A percentile compares a stretch with the other conserved stretches of the same genome.
Conservation (phyloP, 768 basidiomycete genomes). For the Fistulinella prunicolor region DNA sequence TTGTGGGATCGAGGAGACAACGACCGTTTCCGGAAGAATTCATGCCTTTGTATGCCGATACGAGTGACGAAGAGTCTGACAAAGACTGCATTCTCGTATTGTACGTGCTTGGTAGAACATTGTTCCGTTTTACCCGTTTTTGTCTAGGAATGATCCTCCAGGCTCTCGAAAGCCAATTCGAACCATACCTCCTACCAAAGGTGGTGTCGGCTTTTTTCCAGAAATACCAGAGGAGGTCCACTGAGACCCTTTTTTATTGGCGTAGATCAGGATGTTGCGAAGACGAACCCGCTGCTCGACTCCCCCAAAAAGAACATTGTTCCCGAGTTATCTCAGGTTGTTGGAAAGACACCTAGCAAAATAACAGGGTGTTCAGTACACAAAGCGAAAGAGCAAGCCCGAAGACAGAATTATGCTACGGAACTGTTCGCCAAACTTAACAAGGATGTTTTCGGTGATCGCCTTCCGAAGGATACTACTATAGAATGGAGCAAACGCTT, state of each 20-base stretch:
- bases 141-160: constrained; percentile 45
- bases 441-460: constrained; percentile 48
- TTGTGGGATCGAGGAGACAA: constrained; percentile 8
- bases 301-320: constrained; percentile 10
- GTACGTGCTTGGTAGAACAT: constrained; percentile 26
- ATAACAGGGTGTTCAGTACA: constrained; percentile 27
- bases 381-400: constrained; percentile 41
- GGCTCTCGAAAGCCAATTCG: constrained; percentile 46
- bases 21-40: background rate
- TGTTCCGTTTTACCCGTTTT: constrained; percentile 4
- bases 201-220: background rate
- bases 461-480: constrained; percentile 51
- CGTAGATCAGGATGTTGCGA: constrained; percentile 7
- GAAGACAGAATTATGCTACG: constrained; percentile 51
- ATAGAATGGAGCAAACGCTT: constrained; percentile 68
- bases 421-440: constrained; percentile 63
- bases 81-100: constrained; percentile 38
- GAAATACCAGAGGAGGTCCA: background rate
- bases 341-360: constrained; percentile 20
- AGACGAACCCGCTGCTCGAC: constrained; percentile 4
- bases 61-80: constrained; percentile 32
- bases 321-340: background rate
- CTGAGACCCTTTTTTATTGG: background rate
- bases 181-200: constrained; percentile 6
- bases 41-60: constrained; percentile 26